Evolutionary conservation across 805 yeast genomes (phyloP).

Genomic region (Ogataea naganishii): DNA sequence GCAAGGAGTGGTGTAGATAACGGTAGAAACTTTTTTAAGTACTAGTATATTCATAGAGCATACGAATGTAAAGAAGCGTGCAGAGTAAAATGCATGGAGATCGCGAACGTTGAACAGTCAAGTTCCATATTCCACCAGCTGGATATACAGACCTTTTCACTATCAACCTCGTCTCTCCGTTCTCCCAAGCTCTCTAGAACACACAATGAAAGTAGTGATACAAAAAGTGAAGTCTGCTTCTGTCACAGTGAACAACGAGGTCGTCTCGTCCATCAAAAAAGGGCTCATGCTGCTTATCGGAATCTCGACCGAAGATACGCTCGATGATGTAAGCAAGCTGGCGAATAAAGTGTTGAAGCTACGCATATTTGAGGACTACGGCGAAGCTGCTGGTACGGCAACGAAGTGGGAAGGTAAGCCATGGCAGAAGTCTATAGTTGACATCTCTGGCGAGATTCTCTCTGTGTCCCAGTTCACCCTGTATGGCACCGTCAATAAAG

Average conservation of each 20-base stretch:
- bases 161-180: too few relatives aligned
- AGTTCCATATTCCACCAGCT: too few relatives aligned
- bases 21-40: constrained; percentile 41
- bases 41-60: constrained; percentile 3
- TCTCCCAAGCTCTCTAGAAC: too few relatives aligned
- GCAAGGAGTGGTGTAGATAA: constrained; percentile 55
- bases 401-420: constrained; percentile 54
- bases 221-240: constrained; percentile 87
- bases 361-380: constrained; percentile 60
- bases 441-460: constrained; percentile 61
- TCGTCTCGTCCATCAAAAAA: constrained; percentile 65
- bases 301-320: constrained; percentile 67
- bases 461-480: constrained; percentile 92
- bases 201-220: constrained; percentile 73
- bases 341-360: constrained; percentile 59
- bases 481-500: constrained; percentile 78
- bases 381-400: constrained; percentile 25
- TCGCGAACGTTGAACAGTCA: too few relatives aligned
- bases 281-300: constrained; percentile 85
- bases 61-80: not conserved
- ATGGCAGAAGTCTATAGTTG: constrained; percentile 69
- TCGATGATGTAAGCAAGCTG: constrained; percentile 60
- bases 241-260: constrained; percentile 67
- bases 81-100: not conserved
- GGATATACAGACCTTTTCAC: too few relatives aligned